Conservation (phyloP, 805 yeast genomes). For the Deakozyma indianensis region DNA sequence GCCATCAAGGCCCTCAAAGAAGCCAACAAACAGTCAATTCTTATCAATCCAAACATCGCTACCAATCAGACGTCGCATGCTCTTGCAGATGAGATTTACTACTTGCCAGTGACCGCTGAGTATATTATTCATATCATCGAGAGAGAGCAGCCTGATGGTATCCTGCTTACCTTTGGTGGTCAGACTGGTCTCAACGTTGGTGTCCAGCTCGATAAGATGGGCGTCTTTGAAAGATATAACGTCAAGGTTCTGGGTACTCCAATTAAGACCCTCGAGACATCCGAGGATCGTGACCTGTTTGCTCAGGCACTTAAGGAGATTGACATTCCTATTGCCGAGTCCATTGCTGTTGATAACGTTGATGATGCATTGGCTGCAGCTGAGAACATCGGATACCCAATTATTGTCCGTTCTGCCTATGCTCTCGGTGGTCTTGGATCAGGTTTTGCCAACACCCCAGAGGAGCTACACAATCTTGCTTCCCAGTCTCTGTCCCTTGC, state of each 20-base stretch:
- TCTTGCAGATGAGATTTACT: conserved; percentile 94
- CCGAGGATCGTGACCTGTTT: conserved; percentile 95
- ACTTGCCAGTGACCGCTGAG: conserved; percentile 94
- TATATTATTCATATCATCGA: conserved; percentile 90
- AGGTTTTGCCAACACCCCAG: conserved; percentile 85
- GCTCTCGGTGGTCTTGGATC: conserved; percentile 98
- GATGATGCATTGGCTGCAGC: conserved; percentile 80
- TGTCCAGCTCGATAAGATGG: conserved; percentile 62
- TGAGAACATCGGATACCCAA: conserved; percentile 80
- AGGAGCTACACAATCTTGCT: conserved; percentile 71
- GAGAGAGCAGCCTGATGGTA: conserved; percentile 94
- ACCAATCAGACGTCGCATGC: conserved; percentile 98
- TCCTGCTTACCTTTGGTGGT: conserved; percentile 95
- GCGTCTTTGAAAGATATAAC: conserved; percentile 82
- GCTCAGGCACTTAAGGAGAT: conserved; percentile 92
- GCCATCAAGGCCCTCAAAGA: conserved; percentile 97
- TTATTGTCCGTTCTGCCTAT: conserved; percentile 92
- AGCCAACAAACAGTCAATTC: conserved; percentile 91
- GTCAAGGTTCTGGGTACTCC: conserved; percentile 95
- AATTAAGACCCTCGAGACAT: conserved; percentile 88
- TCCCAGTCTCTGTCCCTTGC: conserved; percentile 87
- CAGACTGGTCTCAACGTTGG: conserved; percentile 97
- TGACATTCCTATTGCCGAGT: conserved; percentile 87
- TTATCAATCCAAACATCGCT: conserved; percentile 96
- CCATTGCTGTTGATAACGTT: conserved; percentile 68